phyloP scores from a whole-genome alignment of 164 flowering plant genomes.

The Vitis cinerea region DNA sequence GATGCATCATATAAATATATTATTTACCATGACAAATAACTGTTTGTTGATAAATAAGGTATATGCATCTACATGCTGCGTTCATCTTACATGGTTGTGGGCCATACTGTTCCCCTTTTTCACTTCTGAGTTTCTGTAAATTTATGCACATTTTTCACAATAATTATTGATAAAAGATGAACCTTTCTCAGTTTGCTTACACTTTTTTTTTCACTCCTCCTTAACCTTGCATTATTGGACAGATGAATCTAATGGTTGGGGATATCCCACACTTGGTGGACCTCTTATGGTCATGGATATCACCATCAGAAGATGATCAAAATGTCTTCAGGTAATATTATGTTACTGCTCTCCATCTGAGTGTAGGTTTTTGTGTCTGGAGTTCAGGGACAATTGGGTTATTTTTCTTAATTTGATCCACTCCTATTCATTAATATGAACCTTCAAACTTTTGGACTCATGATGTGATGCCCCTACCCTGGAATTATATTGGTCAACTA shows the following conservation, averaged over 20 bases:
- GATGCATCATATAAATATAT: too few species aligned
- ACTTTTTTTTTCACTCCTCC: conserved; percentile 2
- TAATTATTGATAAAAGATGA: too few species aligned
- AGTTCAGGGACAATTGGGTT: too few species aligned
- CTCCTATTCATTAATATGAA: background rate
- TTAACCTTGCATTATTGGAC: conserved; percentile 23
- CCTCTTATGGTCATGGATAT: conserved; percentile 93
- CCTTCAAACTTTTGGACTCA: conserved; percentile 1
- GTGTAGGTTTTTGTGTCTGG: too few species aligned
- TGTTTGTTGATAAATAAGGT: too few species aligned
- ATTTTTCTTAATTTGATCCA: too few species aligned
- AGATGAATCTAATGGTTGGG: conserved; percentile 96
- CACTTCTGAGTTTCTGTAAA: background rate
- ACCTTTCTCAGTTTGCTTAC: background rate
- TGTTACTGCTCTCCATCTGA: conserved; percentile 1
- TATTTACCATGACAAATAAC: too few species aligned
- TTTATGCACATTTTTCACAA: background rate
- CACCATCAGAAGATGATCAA: conserved; percentile 76
- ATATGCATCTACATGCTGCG: too few species aligned
- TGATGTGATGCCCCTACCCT: background rate
- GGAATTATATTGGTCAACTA: too few species aligned
- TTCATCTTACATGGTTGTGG: too few species aligned
- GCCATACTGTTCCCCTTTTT: too few species aligned
- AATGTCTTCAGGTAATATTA: conserved; percentile 56
- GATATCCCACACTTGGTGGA: conserved; percentile 80